Evolutionary conservation across 2,329 filamentous ascomycete genomes (phyloP).

Genomic region (Ophiostoma novo-ulmi): DNA sequence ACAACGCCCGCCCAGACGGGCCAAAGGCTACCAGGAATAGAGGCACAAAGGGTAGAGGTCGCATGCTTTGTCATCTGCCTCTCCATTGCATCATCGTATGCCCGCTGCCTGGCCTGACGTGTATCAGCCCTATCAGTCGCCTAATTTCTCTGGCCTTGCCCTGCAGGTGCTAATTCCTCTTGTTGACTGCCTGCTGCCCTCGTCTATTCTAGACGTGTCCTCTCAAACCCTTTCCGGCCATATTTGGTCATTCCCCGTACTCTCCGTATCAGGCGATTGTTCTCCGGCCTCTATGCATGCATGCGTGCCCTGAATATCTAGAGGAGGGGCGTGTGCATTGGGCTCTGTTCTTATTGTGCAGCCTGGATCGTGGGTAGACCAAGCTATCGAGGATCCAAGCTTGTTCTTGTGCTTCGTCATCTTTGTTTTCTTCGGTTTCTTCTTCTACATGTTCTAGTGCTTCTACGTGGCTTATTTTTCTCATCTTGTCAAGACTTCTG

Average conservation of each 20-base stretch:
- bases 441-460: neutral
- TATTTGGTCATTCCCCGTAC: neutral
- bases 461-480: neutral
- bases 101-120: constrained; percentile 6
- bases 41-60: neutral
- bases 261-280: neutral
- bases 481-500: neutral
- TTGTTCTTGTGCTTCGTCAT: neutral
- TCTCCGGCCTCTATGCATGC: neutral
- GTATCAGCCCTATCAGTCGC: constrained; percentile 1
- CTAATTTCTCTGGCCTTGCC: neutral
- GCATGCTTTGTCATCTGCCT: constrained; percentile 11
- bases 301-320: neutral
- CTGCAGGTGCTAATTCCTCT: neutral
- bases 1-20: neutral
- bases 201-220: neutral
- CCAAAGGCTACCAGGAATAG: neutral
- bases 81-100: neutral
- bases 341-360: neutral
- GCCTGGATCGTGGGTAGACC: neutral
- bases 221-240: neutral
- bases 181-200: neutral
- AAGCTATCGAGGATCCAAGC: neutral
- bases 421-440: neutral
- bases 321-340: constrained; percentile 9